Conservation (phyloP, 306 rosid genomes). For the Quillaja saponaria region DNA sequence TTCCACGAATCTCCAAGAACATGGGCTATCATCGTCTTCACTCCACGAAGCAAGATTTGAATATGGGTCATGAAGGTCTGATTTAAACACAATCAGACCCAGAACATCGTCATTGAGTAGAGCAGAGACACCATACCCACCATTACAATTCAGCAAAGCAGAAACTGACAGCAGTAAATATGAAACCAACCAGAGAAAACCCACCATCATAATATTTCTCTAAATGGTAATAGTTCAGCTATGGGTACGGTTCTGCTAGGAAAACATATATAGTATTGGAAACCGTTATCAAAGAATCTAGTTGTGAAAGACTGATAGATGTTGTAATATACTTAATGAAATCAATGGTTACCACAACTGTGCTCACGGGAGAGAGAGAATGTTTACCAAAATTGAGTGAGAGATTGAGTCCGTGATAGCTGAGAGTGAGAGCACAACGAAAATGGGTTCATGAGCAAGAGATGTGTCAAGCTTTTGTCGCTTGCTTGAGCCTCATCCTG, state of each 20-base stretch:
- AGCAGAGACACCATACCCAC: slow-evolving; percentile 15
- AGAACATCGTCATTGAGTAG: slow-evolving; percentile 79
- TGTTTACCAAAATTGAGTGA: slow-evolving; percentile 28
- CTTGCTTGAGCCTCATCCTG: slow-evolving; percentile 36
- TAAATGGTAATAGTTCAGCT: slow-evolving; percentile 12
- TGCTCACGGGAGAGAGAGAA: slow-evolving; percentile 31
- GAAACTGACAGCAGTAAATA: slow-evolving; percentile 33
- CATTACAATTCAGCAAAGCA: slow-evolving; percentile 19
- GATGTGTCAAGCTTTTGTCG: slow-evolving; percentile 47
- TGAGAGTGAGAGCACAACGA: slow-evolving; percentile 30
- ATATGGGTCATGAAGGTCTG: slow-evolving; percentile 74
- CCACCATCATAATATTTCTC: slow-evolving; percentile 22
- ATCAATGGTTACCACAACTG: not conserved
- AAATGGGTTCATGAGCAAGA: slow-evolving; percentile 13
- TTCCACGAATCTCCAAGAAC: slow-evolving; percentile 63
- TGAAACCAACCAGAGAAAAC: slow-evolving; percentile 11
- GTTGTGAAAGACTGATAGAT: slow-evolving; percentile 26
- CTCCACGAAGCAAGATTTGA: slow-evolving; percentile 73
- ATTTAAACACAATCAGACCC: slow-evolving; percentile 85
- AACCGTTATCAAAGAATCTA: too few relatives aligned
- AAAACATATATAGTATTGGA: too few relatives aligned
- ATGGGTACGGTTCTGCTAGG: slow-evolving; percentile 9
- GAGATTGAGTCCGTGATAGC: slow-evolving; percentile 41
- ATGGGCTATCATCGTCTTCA: slow-evolving; percentile 74
- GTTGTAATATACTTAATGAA: slow-evolving; percentile 7